Conservation (phyloP, 2,329 filamentous ascomycete species). For the Cercospora sp. region DNA sequence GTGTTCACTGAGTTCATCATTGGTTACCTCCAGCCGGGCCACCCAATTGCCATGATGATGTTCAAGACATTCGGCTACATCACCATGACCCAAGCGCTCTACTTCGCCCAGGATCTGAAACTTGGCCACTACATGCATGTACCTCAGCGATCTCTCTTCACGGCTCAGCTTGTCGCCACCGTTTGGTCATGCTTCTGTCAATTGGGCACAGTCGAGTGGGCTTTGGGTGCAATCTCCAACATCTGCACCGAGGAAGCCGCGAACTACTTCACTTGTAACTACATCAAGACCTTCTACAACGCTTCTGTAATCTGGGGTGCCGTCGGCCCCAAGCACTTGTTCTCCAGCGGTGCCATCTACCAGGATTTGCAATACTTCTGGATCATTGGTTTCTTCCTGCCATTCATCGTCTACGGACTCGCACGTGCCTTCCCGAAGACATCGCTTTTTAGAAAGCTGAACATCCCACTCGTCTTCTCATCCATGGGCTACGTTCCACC, state of each 20-base stretch:
- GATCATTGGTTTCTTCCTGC: constrained; percentile 71
- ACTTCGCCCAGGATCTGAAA: constrained; percentile 45
- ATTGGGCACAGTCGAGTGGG: constrained; percentile 46
- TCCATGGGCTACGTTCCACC: constrained; percentile 84
- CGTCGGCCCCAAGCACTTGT: constrained; percentile 29
- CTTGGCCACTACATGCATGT: constrained; percentile 49
- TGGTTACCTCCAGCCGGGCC: constrained; percentile 30
- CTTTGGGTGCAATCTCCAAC: constrained; percentile 42
- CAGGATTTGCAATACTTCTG: constrained; percentile 79
- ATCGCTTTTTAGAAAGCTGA: constrained; percentile 25
- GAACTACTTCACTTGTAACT: constrained; percentile 27
- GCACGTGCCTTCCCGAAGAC: constrained; percentile 26
- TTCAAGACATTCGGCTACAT: constrained; percentile 45
- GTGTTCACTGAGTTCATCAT: constrained; percentile 31
- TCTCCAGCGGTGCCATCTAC: constrained; percentile 71
- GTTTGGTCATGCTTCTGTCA: constrained; percentile 42
- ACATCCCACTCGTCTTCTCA: constrained; percentile 71
- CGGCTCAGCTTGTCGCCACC: constrained; percentile 49
- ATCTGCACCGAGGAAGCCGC: constrained; percentile 27
- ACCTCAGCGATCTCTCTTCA: constrained; percentile 45
- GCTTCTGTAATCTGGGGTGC: constrained; percentile 31
- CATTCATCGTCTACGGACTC: constrained; percentile 72
- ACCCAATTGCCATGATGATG: constrained; percentile 44
- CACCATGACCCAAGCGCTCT: constrained; percentile 45
- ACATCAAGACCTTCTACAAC: constrained; percentile 29